Evolutionary conservation across 192 early-diverging fungal species (phyloP).

Genomic region (Dimargaris xerosporica): DNA sequence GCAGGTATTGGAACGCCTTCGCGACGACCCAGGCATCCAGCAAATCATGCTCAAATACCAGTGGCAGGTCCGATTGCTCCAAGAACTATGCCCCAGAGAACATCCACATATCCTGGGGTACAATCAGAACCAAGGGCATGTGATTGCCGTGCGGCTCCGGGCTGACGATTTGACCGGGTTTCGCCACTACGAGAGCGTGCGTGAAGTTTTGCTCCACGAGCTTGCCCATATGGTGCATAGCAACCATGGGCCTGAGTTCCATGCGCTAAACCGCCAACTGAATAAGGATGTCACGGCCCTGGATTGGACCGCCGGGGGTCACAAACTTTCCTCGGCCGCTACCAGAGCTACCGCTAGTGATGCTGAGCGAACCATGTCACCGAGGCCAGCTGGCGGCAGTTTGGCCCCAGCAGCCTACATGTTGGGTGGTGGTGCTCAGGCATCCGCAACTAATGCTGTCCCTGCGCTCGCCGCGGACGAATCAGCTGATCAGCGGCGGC

Average conservation of each 20-base stretch:
- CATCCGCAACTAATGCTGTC: too few relatives aligned
- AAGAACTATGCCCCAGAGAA: slow-evolving; percentile 54
- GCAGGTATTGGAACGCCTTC: slow-evolving; percentile 43
- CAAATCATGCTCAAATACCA: slow-evolving; percentile 38
- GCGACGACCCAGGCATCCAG: slow-evolving; percentile 41
- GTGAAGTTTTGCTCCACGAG: slow-evolving; percentile 63
- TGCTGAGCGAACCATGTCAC: neutral
- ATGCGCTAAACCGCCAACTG: slow-evolving; percentile 52
- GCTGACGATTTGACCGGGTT: slow-evolving; percentile 66
- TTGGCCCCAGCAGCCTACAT: too few relatives aligned
- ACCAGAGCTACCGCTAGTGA: neutral
- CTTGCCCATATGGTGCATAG: slow-evolving; percentile 49
- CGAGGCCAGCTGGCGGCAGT: neutral
- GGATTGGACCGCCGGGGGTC: neutral
- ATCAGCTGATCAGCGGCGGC: too few relatives aligned
- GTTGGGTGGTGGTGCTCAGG: too few relatives aligned
- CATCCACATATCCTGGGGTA: slow-evolving; percentile 45
- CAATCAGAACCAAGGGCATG: slow-evolving; percentile 48
- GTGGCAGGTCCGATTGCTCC: slow-evolving; percentile 51
- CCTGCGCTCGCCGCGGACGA: too few relatives aligned
- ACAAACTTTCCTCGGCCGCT: neutral
- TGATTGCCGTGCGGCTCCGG: slow-evolving; percentile 58
- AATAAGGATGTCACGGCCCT: slow-evolving; percentile 39
- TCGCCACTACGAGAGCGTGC: slow-evolving; percentile 45
- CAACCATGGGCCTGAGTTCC: slow-evolving; percentile 56